Conservation (phyloP, 257 asterid genomes). For the Verbena officinalis region DNA sequence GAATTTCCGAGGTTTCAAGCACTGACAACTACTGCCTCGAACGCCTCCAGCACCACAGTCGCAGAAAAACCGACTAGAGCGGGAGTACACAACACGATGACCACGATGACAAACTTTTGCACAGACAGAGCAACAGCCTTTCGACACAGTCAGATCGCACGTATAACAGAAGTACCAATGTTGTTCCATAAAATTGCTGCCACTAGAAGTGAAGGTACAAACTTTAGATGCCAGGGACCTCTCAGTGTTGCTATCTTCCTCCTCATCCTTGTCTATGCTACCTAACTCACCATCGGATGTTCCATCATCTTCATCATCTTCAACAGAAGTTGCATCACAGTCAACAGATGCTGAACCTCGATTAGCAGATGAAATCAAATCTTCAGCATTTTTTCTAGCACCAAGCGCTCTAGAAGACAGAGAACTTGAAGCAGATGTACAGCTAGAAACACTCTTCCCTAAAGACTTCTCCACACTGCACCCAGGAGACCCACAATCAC, state of each 20-base stretch:
- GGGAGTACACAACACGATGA: conserved; percentile 98
- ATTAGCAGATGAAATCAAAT: conserved; percentile 68
- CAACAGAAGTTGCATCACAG: conserved; percentile 94
- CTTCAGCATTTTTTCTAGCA: conserved; percentile 68
- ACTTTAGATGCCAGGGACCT: conserved; percentile 93
- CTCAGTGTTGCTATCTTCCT: conserved; percentile 90
- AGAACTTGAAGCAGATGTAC: conserved; percentile 58
- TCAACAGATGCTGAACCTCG: conserved; percentile 77
- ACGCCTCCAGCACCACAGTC: conserved; percentile 99
- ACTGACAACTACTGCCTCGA: conserved; percentile 94
- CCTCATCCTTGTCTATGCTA: conserved; percentile 94
- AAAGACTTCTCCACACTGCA: conserved; percentile 53
- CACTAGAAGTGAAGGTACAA: conserved; percentile 98
- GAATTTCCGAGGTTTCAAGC: conserved; percentile 93
- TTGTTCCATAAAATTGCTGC: conserved; percentile 99
- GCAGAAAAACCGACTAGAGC: conserved; percentile 98
- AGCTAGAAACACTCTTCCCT: conserved; percentile 56
- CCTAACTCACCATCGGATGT: conserved; percentile 99
- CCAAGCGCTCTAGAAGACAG: conserved; percentile 61
- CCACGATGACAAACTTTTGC: conserved; percentile 99
- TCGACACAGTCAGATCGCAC: conserved; percentile 95
- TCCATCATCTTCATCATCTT: conserved; percentile 99
- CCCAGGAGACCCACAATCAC: conserved; percentile 65
- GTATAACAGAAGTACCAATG: conserved; percentile 99
- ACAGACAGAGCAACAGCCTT: conserved; percentile 98